These are phyloP conservation scores for Galerina marginata DNA, from an alignment of 768 basidiomycete genomes.

Conservation along the genomic window DNA sequence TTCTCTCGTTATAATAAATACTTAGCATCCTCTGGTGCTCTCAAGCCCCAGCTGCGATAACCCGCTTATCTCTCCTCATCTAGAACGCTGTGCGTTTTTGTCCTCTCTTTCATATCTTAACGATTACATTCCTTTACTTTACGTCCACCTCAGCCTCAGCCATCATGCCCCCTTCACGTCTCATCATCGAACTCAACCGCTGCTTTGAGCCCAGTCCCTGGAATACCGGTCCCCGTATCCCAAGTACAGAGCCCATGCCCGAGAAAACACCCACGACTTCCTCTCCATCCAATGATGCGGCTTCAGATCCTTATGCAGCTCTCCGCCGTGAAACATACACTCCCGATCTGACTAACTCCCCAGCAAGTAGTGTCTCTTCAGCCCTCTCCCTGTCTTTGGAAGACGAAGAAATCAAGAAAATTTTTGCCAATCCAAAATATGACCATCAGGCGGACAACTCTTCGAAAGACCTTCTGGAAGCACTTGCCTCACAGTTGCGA, in stretches of 20 bases:
- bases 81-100: conserved; percentile 13
- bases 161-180: conserved; percentile 16
- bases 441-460: not conserved
- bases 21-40: not conserved
- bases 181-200: conserved; percentile 23
- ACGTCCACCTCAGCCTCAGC: not conserved
- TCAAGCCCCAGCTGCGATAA: not conserved
- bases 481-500: not conserved
- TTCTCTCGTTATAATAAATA: not conserved
- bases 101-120: not conserved
- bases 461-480: not conserved
- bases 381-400: conserved; percentile 18
- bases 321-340: not conserved
- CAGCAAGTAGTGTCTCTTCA: conserved; percentile 18
- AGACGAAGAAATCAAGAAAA: conserved; percentile 24
- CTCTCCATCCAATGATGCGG: not conserved
- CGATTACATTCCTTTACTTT: not conserved
- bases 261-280: not conserved
- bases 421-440: conserved; percentile 15
- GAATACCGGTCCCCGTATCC: conserved; percentile 23
- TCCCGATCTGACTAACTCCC: conserved; percentile 21
- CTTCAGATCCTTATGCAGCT: not conserved
- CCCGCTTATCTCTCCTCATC: not conserved
- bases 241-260: not conserved
- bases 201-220: conserved; percentile 23